phyloP scores from a whole-genome alignment of 2,329 filamentous ascomycete genomes.

The Sarocladiaceae sp. region DNA sequence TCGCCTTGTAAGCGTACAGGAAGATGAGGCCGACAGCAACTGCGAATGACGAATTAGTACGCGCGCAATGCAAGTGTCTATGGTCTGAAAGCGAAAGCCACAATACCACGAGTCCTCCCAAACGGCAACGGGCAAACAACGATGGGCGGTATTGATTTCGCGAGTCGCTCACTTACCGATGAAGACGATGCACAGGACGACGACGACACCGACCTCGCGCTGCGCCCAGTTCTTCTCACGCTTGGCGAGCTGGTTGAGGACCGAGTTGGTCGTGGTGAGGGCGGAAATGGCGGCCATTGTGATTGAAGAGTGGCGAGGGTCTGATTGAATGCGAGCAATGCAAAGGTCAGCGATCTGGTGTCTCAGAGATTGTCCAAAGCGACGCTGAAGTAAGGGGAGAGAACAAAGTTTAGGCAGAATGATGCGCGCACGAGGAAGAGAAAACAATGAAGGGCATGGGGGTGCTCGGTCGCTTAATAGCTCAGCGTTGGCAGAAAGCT shows the following conservation, averaged over 20 bases:
- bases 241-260: conserved; percentile 34
- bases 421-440: neutral
- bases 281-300: conserved; percentile 39
- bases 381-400: neutral
- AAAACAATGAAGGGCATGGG: neutral
- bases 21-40: conserved; percentile 28
- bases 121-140: neutral
- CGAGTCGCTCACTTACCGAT: conserved; percentile 25
- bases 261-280: conserved; percentile 31
- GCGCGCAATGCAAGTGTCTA: no score
- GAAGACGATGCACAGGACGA: conserved; percentile 40
- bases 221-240: conserved; percentile 34
- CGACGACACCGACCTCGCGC: conserved; percentile 34
- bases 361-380: neutral
- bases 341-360: conserved; percentile 2
- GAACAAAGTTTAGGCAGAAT: neutral
- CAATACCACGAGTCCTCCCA: neutral
- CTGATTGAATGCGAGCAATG: neutral
- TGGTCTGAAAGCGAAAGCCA: no score
- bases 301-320: conserved; percentile 14
- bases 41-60: conserved; percentile 17
- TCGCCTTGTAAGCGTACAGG: conserved; percentile 27
- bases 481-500: neutral
- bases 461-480: neutral
- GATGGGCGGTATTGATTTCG: neutral